Base-by-base conservation (phyloP, 2,329 filamentous ascomycete species). In the Davidsoniella neocaledoniae region DNA sequence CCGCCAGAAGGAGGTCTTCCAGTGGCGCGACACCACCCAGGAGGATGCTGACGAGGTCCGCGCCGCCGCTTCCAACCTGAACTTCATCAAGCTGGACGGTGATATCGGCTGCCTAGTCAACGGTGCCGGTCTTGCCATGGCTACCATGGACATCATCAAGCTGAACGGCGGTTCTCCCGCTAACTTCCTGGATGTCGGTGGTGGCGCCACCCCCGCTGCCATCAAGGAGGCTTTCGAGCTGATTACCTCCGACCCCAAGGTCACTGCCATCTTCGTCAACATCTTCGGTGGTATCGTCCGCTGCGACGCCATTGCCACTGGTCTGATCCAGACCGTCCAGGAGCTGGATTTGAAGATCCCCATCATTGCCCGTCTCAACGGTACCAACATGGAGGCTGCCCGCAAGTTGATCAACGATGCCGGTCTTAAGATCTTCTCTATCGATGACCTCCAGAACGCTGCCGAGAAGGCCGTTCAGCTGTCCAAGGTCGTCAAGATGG, bases 81-180 rank as follows among this genome's bases (percentile, higher is more conserved):
- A 98, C 80, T 98, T 98, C 74, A 98, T 98, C 77, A 98, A 98
- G 79, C 83, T 98, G 55, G 91, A 96, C 64, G 91, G 91, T 65
- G 91, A 98, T 66, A 98, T 98, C 65, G 91, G 91, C 69, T 98
- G 91, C 74, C 76, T 96, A 59, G 91, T 98, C 73, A 98, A 98
- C 73, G 91, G 91, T 66, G 91, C 91, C 61, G 91, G 91, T 72
- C 83, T 98, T 58, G 91, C 91, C 70, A 98, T 98, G 91, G 91
- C 91, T 56, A 98, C 91, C 66, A 98, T 98, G 91, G 91, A 98
- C 69, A 96, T 98, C 68, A 98, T 98, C 78, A 96, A 98, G 80
- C 79, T 98, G 56, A 98, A 96, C 71, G 91, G 91, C 59, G 91
- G 91, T 56, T 74, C 79, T 63, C 91, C 91, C 55, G 91, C 91